These are phyloP conservation scores for Obba rivulosa DNA, from an alignment of 768 basidiomycete genomes.

Conservation along the genomic window DNA sequence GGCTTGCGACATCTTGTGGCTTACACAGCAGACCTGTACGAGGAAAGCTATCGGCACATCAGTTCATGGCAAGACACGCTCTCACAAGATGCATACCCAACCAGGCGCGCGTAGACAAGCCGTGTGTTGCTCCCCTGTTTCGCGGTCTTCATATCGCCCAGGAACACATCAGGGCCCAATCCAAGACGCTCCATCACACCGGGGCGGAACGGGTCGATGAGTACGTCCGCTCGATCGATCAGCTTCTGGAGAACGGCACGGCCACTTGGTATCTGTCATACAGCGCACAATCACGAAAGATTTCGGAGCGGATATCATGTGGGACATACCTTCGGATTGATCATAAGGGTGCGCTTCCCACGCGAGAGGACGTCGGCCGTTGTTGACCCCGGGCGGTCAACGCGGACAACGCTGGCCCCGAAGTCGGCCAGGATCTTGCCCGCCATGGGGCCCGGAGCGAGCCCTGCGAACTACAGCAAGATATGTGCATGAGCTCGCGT, in stretches of 20 bases:
- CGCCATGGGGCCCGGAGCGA: constrained; percentile 79
- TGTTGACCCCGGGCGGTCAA: constrained; percentile 50
- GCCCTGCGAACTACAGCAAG: constrained; percentile 60
- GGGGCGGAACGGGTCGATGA: constrained; percentile 82
- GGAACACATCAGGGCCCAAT: constrained; percentile 70
- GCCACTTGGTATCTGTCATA: constrained; percentile 38
- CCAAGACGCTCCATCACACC: constrained; percentile 77
- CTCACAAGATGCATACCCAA: constrained; percentile 46
- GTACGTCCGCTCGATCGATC: constrained; percentile 63
- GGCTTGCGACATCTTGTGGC: too few species aligned
- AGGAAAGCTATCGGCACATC: constrained; percentile 43
- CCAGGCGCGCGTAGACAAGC: constrained; percentile 70
- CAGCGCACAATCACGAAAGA: too few species aligned
- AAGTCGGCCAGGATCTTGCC: constrained; percentile 75
- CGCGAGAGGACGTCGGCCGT: constrained; percentile 53
- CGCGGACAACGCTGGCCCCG: constrained; percentile 69
- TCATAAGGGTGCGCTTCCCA: constrained; percentile 69
- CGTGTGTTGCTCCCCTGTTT: constrained; percentile 52
- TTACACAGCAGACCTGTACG: constrained; percentile 39
- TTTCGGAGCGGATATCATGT: not conserved
- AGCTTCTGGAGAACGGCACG: constrained; percentile 50
- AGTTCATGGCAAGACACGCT: not conserved
- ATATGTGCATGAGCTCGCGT: not conserved
- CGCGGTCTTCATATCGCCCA: constrained; percentile 37
- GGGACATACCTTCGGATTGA: constrained; percentile 52